A percentile compares a stretch with the other conserved stretches of the same genome.
phyloP scores from a whole-genome alignment of 768 basidiomycete species.

The Leucosporidium yakuticum region DNA sequence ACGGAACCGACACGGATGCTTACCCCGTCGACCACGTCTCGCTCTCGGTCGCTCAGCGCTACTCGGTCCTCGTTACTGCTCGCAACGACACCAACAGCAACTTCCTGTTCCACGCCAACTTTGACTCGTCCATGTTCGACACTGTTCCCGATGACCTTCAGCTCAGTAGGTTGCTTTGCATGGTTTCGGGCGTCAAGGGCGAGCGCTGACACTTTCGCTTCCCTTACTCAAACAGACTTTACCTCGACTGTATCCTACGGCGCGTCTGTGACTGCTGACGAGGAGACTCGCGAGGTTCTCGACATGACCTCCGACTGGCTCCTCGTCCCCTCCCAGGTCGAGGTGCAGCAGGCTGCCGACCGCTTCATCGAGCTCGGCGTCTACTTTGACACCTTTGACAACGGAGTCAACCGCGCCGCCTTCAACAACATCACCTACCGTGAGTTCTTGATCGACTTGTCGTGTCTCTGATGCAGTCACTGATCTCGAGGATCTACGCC shows the following conservation, averaged over 20 bases:
- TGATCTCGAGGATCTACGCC: background rate
- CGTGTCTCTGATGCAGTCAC: background rate
- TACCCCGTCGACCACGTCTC: slow-evolving; percentile 65
- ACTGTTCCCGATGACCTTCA: slow-evolving; percentile 62
- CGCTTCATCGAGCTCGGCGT: slow-evolving; percentile 63
- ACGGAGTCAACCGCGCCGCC: slow-evolving; percentile 76
- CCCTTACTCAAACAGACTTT: slow-evolving; percentile 48
- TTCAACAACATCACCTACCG: slow-evolving; percentile 55
- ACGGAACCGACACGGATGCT: slow-evolving; percentile 59
- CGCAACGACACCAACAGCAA: slow-evolving; percentile 76
- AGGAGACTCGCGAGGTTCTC: slow-evolving; percentile 48
- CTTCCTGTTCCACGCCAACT: slow-evolving; percentile 84
- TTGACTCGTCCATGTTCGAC: slow-evolving; percentile 72
- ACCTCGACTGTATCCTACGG: slow-evolving; percentile 79
- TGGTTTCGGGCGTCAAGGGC: background rate
- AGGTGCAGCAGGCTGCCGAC: slow-evolving; percentile 50
- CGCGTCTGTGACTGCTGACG: slow-evolving; percentile 43
- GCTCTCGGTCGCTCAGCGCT: slow-evolving; percentile 81
- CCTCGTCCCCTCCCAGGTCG: slow-evolving; percentile 53
- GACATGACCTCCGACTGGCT: slow-evolving; percentile 56
- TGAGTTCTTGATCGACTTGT: background rate
- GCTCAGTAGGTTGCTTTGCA: slow-evolving; percentile 52
- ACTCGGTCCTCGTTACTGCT: slow-evolving; percentile 85
- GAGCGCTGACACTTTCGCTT: background rate
- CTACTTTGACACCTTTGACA: slow-evolving; percentile 58